phyloP scores from a whole-genome alignment of 2,329 filamentous ascomycete genomes.

The Xylaria multiplex region DNA sequence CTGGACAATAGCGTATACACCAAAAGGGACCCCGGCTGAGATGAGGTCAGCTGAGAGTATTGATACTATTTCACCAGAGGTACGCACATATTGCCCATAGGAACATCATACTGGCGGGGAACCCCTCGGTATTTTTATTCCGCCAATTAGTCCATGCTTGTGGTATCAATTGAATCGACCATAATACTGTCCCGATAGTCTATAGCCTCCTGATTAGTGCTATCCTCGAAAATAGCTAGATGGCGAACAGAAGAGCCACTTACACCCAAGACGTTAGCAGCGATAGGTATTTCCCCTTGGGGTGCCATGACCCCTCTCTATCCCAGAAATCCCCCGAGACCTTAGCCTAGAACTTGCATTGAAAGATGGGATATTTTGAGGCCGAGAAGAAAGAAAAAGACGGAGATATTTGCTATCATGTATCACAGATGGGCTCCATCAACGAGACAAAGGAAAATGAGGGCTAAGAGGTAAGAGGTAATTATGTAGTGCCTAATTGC shows the following conservation, averaged over 20 bases:
- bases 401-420: no score
- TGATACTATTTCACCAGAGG: background rate
- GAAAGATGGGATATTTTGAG: background rate
- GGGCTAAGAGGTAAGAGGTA: no score
- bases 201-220: constrained; percentile 23
- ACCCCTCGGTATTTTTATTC: constrained; percentile 68
- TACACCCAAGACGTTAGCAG: constrained; percentile 55
- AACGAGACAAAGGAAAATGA: no score
- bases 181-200: constrained; percentile 52
- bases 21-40: constrained; percentile 54
- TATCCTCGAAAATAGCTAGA: background rate
- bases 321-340: background rate
- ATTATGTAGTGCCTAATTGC: no score
- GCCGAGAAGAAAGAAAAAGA: no score
- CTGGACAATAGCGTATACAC: constrained; percentile 53
- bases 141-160: constrained; percentile 71
- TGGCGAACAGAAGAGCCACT: constrained; percentile 40
- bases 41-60: background rate
- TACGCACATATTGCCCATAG: constrained; percentile 67
- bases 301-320: constrained; percentile 42
- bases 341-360: background rate
- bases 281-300: constrained; percentile 46
- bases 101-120: constrained; percentile 70
- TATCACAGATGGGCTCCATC: no score
- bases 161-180: constrained; percentile 54